Conservation (phyloP, 495 filamentous ascomycete species). For the Tetracladium marchalianum region DNA sequence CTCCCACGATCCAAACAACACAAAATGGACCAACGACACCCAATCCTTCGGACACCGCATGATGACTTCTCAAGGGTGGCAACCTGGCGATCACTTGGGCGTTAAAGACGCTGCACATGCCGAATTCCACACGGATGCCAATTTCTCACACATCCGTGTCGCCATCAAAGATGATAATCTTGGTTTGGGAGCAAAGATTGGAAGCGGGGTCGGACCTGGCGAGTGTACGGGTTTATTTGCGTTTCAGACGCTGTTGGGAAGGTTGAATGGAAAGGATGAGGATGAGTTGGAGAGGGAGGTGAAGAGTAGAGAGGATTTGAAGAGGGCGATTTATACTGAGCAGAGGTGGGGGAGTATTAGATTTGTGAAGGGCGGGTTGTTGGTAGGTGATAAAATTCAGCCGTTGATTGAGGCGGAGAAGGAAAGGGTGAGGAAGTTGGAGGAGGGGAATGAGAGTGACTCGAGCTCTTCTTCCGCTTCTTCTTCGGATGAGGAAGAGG, state of each 20-base stretch:
- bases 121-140: constrained; percentile 63
- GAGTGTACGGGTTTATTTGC: constrained; percentile 74
- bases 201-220: constrained; percentile 44
- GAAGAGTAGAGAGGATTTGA: constrained; percentile 47
- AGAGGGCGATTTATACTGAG: constrained; percentile 55
- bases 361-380: constrained; percentile 72
- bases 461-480: constrained; percentile 4
- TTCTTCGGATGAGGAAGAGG: not conserved
- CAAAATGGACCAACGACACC: constrained; percentile 75
- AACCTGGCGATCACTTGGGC: constrained; percentile 71
- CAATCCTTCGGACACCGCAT: constrained; percentile 77
- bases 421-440: constrained; percentile 11
- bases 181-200: constrained; percentile 72
- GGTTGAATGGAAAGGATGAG: constrained; percentile 80
- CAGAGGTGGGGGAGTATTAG: constrained; percentile 62
- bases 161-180: constrained; percentile 80
- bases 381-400: constrained; percentile 57
- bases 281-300: constrained; percentile 54
- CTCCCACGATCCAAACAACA: constrained; percentile 87
- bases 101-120: constrained; percentile 62
- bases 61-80: constrained; percentile 81
- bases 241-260: constrained; percentile 74
- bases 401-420: constrained; percentile 20
- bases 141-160: constrained; percentile 68
- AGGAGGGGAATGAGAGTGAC: not conserved